A percentile compares a stretch with the other conserved stretches of the same genome.
Evolutionary conservation across 352 stramenopile genomes (phyloP).

Genomic region (Phytophthora cryptogea): DNA sequence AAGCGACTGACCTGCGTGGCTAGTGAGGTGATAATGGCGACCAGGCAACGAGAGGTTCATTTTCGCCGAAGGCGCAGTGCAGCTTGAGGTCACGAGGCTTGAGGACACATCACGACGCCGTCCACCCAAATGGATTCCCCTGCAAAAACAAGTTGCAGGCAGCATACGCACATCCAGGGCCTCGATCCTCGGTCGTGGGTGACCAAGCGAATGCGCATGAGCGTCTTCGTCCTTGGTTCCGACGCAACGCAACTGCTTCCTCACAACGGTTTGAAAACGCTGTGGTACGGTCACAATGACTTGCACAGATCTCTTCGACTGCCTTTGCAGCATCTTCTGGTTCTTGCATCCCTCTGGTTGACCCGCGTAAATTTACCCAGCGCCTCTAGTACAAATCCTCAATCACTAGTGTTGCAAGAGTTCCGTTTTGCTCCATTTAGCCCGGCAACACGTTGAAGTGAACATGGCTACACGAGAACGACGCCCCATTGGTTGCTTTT

Average conservation of each 20-base stretch:
- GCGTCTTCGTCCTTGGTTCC: neutral
- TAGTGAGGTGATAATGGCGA: neutral
- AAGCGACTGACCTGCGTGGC: neutral
- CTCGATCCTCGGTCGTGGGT: neutral
- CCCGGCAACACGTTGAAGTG: slow-evolving; percentile 4
- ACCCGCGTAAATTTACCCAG: too few species aligned
- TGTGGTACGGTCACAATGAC: neutral
- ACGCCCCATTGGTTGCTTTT: neutral
- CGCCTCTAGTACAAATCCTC: too few species aligned
- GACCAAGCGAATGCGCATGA: neutral
- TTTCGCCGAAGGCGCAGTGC: neutral
- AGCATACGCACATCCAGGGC: neutral
- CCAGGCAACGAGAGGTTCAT: neutral
- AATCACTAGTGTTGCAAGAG: neutral
- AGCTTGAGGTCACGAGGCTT: neutral
- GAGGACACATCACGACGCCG: neutral
- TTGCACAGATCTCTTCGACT: too few species aligned
- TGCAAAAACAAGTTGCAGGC: neutral
- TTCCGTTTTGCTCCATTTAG: too few species aligned
- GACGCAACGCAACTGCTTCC: neutral
- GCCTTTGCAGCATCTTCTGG: too few species aligned
- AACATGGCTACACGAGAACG: slow-evolving; percentile 10
- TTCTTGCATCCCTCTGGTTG: too few species aligned
- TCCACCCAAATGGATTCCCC: neutral
- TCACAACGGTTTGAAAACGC: neutral